A percentile compares a stretch with the other conserved stretches of the same genome.
Conservation (phyloP, 148 eudicot species). For the Camellia granthamiana region DNA sequence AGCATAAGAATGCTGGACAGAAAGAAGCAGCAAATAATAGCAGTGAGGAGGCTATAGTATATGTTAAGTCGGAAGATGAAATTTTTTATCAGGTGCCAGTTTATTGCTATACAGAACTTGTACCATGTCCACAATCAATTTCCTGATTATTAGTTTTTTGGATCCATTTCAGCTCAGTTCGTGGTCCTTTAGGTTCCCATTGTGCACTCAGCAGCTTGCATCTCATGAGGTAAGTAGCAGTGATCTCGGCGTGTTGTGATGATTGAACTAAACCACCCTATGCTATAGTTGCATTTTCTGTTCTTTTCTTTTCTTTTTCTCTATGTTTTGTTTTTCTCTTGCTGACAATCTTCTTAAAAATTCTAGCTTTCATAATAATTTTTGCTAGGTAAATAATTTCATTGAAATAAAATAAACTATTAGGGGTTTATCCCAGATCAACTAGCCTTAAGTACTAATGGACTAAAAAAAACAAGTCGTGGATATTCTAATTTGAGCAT, state of each 20-base stretch:
- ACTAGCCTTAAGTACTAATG: too few relatives aligned
- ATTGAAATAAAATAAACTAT: too few relatives aligned
- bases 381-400: too few relatives aligned
- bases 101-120: neutral
- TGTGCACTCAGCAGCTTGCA: slow-evolving; percentile 48
- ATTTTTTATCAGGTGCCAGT: slow-evolving; percentile 57
- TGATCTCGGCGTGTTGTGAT: neutral
- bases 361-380: neutral
- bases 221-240: slow-evolving; percentile 59
- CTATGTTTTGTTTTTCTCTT: neutral
- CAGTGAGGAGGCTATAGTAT: slow-evolving; percentile 61
- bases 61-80: slow-evolving; percentile 82
- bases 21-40: slow-evolving; percentile 33
- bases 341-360: neutral
- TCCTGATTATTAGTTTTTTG: slow-evolving; percentile 14
- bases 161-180: slow-evolving; percentile 62
- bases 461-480: too few relatives aligned
- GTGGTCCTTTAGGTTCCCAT: slow-evolving; percentile 76
- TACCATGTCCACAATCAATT: neutral
- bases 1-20: slow-evolving; percentile 52
- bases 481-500: too few relatives aligned
- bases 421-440: too few relatives aligned
- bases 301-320: neutral
- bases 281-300: neutral
- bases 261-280: neutral